Evolutionary conservation across 805 yeast genomes (phyloP).

Genomic region (Saccharomycopsis javanensis): DNA sequence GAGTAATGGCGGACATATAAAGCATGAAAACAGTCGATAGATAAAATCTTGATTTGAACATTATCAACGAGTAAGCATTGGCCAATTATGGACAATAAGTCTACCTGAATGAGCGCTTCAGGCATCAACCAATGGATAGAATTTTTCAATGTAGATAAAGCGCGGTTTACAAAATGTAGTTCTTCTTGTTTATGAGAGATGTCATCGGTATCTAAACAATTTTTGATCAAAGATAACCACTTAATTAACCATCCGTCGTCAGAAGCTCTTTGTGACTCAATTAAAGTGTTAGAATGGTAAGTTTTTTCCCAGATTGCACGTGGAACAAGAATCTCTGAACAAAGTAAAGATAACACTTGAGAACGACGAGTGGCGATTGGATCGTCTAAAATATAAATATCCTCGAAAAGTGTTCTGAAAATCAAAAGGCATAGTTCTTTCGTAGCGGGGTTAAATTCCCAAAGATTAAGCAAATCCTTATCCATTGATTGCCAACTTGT

Average conservation of each 20-base stretch:
- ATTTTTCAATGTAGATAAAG: conserved; percentile 76
- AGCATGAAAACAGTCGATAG: conserved; percentile 85
- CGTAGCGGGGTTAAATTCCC: conserved; percentile 55
- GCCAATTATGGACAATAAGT: conserved; percentile 56
- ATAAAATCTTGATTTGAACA: conserved; percentile 64
- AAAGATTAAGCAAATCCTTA: conserved; percentile 55
- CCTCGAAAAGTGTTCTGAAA: conserved; percentile 83
- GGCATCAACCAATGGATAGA: conserved; percentile 90
- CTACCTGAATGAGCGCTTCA: conserved; percentile 53
- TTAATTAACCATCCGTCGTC: conserved; percentile 78
- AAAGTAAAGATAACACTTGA: conserved; percentile 65
- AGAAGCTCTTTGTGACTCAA: conserved; percentile 55
- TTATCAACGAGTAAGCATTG: conserved; percentile 48
- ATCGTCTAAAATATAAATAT: conserved; percentile 84
- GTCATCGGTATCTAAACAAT: conserved; percentile 28
- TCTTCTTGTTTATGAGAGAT: conserved; percentile 22
- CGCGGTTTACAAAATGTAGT: conserved; percentile 49
- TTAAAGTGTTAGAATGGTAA: conserved; percentile 58
- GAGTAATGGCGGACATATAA: conserved; percentile 72
- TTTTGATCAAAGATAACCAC: conserved; percentile 53
- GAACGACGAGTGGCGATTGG: conserved; percentile 77
- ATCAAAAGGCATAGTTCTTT: conserved; percentile 73
- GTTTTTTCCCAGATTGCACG: conserved; percentile 48
- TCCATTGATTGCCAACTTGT: conserved; percentile 90
- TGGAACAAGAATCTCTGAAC: conserved; percentile 77